Conservation (phyloP, 441 rosid species). For the Mallotus japonicus region DNA sequence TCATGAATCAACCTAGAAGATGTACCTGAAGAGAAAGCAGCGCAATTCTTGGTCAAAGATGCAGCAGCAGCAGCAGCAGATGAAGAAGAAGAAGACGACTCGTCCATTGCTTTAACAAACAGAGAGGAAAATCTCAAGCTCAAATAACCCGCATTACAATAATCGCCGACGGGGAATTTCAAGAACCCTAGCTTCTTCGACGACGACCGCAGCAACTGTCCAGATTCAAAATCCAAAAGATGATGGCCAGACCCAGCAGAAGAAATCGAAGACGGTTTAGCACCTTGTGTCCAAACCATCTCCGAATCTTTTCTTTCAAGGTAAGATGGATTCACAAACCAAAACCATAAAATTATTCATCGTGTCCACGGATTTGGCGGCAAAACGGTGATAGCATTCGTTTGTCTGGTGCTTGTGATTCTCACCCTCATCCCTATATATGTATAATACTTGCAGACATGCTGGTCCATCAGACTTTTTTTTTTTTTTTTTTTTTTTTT, state of each 20-base stretch:
- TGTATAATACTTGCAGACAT: too few relatives aligned
- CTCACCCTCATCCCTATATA: too few relatives aligned
- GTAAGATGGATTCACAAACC: not conserved
- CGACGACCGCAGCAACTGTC: not conserved
- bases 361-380: too few relatives aligned
- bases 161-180: constrained; percentile 11
- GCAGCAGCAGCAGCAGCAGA: constrained; percentile 12
- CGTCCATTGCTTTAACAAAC: constrained; percentile 44
- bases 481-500: too few relatives aligned
- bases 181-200: constrained; percentile 21
- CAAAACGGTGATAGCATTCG: too few relatives aligned
- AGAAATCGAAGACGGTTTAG: too few relatives aligned
- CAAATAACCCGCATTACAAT: constrained; percentile 15
- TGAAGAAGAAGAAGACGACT: not conserved
- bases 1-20: too few relatives aligned
- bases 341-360: not conserved
- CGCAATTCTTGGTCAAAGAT: constrained; percentile 28
- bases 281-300: constrained; percentile 30
- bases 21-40: constrained; percentile 43
- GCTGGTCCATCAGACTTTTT: too few relatives aligned
- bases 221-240: constrained; percentile 19
- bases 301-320: not conserved
- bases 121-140: constrained; percentile 27
- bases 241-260: not conserved
- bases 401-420: too few relatives aligned